Base-by-base conservation (phyloP, 192 early-diverging fungal genomes). In the Coemansia sp. region DNA sequence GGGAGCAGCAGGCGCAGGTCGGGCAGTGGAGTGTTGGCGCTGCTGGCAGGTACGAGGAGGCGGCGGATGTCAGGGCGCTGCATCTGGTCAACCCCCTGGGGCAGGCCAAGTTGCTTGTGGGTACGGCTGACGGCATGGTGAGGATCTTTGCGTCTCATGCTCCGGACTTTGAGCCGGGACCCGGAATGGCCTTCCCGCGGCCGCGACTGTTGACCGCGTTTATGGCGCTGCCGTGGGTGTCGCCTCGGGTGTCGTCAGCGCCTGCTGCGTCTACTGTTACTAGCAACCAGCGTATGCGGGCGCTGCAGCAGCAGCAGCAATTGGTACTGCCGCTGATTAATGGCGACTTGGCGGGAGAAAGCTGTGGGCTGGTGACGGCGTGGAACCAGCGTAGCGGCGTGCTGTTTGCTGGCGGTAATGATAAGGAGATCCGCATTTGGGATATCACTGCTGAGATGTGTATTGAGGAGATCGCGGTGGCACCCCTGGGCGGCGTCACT, bases 31-130 rank as follows among this genome's bases (percentile, higher is more conserved):
- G 40, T 9, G 50, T 80, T 13, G 64, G 47, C 11, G 12, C 73
- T 24, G 32, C 34, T 3, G 24, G 53, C 27, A 62, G 32, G 9
- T 52, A 68, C 13, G 41, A 55, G 2, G 12, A 27, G 22, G 67
- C 62, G 4, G 43, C 38, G 11, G 72, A 86, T 8, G 89, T 96
- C 38, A 88, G 91, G 2, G 86, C 86, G 55, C 66, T 99, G 70
- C 89, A 91, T 45, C 89, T 95, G 64, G 87, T 99, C 27, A 99
- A 99, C 75, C 95, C 97, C 70, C 88, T 94, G 49, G 94, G 95
- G 66, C 76, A 90, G 35, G 87, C 92, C 27, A 76, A 94, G 81
- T 81, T 99, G 64, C 71, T 96, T 61, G 83, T 82, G 16, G 70
- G 72, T 37, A 74, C 70, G 4, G 69, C 65, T n/a, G 83, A 82